Evolutionary conservation across 2,329 filamentous ascomycete species (phyloP).

Genomic region (Acarospora socialis): DNA sequence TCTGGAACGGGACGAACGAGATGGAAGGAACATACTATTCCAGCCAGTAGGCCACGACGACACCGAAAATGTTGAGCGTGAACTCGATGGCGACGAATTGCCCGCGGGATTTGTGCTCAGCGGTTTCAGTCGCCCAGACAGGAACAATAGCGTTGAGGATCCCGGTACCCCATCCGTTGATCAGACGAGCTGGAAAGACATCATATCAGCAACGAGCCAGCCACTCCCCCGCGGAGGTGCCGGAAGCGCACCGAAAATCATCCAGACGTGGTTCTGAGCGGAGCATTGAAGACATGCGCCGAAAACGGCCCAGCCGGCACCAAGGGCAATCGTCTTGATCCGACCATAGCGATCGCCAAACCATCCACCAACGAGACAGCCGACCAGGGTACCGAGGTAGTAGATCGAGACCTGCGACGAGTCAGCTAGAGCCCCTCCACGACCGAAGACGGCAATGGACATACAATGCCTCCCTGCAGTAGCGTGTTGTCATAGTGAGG

Average conservation of each 20-base stretch:
- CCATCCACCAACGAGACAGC: constrained; percentile 48
- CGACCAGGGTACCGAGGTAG: constrained; percentile 49
- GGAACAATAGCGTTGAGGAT: constrained; percentile 57
- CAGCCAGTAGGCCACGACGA: constrained; percentile 49
- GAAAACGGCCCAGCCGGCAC: constrained; percentile 42
- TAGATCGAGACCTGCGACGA: constrained; percentile 30
- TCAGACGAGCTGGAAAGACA: constrained; percentile 32
- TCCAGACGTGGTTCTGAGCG: constrained; percentile 52
- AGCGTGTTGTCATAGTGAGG: constrained; percentile 45
- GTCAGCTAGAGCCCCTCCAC: too few relatives aligned
- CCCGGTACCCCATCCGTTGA: constrained; percentile 54
- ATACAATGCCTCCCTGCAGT: constrained; percentile 46
- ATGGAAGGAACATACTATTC: constrained; percentile 31
- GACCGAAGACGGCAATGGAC: too few relatives aligned
- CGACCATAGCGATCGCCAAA: constrained; percentile 48
- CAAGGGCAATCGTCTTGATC: constrained; percentile 48
- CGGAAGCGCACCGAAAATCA: constrained; percentile 44
- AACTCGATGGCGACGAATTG: constrained; percentile 60
- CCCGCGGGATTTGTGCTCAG: constrained; percentile 52
- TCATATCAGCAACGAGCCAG: constrained; percentile 1
- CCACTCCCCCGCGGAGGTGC: neutral
- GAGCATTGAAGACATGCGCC: constrained; percentile 52
- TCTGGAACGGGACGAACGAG: neutral
- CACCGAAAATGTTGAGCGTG: constrained; percentile 58
- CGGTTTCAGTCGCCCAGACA: constrained; percentile 57